Percentiles rank a stretch among this genome's conserved stretches.
Conservation (phyloP, 176 grass and related monocot genomes). For the Typha latifolia region DNA sequence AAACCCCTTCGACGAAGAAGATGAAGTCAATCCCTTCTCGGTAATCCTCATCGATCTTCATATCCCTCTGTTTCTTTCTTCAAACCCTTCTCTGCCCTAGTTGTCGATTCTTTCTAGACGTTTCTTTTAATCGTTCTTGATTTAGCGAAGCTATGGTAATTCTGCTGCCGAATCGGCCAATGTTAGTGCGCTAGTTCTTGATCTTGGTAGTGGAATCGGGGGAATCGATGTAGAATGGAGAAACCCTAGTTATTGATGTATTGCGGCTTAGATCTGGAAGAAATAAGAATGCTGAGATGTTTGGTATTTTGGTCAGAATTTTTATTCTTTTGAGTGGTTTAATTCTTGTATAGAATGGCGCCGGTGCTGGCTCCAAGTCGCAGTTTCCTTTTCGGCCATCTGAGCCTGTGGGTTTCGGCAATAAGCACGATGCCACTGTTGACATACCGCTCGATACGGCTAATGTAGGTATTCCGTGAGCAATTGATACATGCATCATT, state of each 20-base stretch:
- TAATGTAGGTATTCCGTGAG: not conserved
- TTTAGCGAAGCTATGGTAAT: too few species aligned
- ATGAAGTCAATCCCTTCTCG: not conserved
- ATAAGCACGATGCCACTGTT: constrained; percentile 36
- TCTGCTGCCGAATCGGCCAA: too few species aligned
- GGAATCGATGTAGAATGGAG: too few species aligned
- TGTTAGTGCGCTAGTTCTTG: too few species aligned
- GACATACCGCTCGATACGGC: constrained; percentile 36
- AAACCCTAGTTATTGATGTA: too few species aligned
- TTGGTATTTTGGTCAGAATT: too few species aligned
- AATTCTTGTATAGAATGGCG: constrained; percentile 7
- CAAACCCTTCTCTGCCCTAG: not conserved
- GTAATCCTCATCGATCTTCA: not conserved
- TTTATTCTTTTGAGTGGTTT: too few species aligned
- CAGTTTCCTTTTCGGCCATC: constrained; percentile 6
- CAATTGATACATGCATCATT: not conserved
- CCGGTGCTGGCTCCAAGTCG: constrained; percentile 17
- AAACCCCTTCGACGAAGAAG: constrained; percentile 2
- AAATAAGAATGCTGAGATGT: too few species aligned
- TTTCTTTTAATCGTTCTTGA: not conserved
- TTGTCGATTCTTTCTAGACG: not conserved
- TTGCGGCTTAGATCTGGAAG: too few species aligned
- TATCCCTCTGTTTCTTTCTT: not conserved
- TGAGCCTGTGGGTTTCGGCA: constrained; percentile 11
- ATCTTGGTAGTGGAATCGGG: too few species aligned